Percentiles rank a stretch among this genome's conserved stretches.
phyloP scores from a whole-genome alignment of 2,329 filamentous ascomycete species.

The Claviceps purpurea region DNA sequence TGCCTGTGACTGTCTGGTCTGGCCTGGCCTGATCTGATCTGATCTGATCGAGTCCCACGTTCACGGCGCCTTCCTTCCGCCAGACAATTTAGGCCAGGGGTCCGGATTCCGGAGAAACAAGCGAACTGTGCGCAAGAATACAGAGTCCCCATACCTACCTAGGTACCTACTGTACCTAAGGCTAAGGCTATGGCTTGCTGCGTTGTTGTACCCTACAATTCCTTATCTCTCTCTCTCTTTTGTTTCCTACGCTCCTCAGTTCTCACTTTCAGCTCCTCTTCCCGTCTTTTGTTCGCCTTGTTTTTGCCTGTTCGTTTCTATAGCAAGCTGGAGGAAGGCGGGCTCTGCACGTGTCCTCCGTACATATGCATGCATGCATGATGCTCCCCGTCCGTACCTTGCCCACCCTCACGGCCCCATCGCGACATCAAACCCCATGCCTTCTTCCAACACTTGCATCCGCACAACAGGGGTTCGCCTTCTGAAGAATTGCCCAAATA shows the following conservation, averaged over 20 bases:
- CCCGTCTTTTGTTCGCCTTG: neutral
- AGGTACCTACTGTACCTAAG: too few relatives aligned
- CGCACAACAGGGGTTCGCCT: neutral
- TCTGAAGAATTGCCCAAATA: neutral
- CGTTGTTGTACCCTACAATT: neutral
- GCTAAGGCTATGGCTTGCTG: neutral
- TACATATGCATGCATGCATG: too few relatives aligned
- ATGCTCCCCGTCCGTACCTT: neutral
- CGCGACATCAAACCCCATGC: neutral
- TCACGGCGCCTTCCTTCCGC: neutral
- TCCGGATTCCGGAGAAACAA: neutral
- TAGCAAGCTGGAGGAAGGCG: too few relatives aligned
- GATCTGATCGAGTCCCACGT: neutral
- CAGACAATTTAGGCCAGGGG: neutral
- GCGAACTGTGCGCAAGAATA: neutral
- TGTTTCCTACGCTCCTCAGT: neutral
- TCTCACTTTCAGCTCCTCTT: neutral
- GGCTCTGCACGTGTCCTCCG: too few relatives aligned
- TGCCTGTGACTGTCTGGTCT: neutral
- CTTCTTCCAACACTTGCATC: neutral
- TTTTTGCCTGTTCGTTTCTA: too few relatives aligned
- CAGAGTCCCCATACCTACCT: too few relatives aligned
- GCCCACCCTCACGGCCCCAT: neutral
- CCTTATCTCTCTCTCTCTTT: neutral
- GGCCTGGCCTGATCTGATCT: neutral